Percentiles rank a stretch among this genome's conserved stretches.
Evolutionary conservation across 305 asterid genomes (phyloP).

Genomic region (Stenogyne calaminthoides): DNA sequence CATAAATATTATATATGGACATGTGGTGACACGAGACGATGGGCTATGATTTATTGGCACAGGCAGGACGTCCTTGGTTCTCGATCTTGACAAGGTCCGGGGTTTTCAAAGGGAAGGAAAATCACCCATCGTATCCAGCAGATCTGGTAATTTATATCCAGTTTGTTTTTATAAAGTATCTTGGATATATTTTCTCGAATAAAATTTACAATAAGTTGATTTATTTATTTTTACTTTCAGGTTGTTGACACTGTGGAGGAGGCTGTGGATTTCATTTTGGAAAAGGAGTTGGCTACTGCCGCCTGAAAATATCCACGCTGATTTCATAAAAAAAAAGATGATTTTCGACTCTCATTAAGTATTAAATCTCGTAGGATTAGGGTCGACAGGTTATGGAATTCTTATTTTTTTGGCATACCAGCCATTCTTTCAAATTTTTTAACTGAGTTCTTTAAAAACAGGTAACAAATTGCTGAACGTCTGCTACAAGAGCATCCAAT

Average conservation of each 20-base stretch:
- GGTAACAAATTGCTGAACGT: neutral
- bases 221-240: constrained; percentile 37
- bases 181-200: neutral
- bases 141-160: constrained; percentile 58
- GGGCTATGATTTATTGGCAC: constrained; percentile 22
- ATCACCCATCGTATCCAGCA: constrained; percentile 63
- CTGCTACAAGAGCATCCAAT: neutral
- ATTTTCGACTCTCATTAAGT: neutral
- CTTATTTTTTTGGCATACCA: neutral
- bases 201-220: neutral
- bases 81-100: constrained; percentile 91
- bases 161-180: neutral
- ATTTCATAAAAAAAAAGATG: neutral
- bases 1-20: no score
- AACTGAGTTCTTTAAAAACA: no score
- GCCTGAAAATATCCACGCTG: constrained; percentile 14
- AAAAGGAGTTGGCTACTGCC: constrained; percentile 44
- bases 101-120: constrained; percentile 78
- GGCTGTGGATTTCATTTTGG: constrained; percentile 83
- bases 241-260: constrained; percentile 89
- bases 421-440: neutral
- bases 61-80: constrained; percentile 90
- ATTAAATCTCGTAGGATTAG: neutral
- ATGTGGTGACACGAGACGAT: neutral
- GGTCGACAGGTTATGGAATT: neutral